A percentile compares a stretch with the other conserved stretches of the same genome.
These are phyloP conservation scores for Vigna nakashimae DNA, from an alignment of 306 rosid genomes.

Conservation along the genomic window DNA sequence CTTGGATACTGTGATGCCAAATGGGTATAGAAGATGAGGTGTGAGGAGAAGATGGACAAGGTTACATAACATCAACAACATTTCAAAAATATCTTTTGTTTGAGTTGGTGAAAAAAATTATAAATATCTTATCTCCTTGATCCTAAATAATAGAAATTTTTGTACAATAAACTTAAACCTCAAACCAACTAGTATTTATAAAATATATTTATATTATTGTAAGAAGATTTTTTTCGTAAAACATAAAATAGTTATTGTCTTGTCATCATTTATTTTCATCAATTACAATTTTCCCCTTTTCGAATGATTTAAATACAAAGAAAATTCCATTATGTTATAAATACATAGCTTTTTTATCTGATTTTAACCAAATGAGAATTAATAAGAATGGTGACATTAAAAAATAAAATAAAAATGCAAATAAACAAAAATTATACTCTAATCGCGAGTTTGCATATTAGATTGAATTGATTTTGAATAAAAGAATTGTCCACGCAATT, in stretches of 20 bases:
- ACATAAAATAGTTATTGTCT: too few species aligned
- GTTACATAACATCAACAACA: background rate
- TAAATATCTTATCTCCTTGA: background rate
- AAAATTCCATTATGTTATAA: too few species aligned
- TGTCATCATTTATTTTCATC: too few species aligned
- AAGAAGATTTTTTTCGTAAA: background rate
- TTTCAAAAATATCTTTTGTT: background rate
- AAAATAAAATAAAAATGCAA: too few species aligned
- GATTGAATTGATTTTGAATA: too few species aligned
- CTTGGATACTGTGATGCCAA: conserved; percentile 10
- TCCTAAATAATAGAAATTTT: background rate
- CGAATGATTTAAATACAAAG: too few species aligned
- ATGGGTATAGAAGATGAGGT: conserved; percentile 2
- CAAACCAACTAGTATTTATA: background rate
- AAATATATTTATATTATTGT: background rate
- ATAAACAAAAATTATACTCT: too few species aligned
- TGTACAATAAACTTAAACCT: background rate
- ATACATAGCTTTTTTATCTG: too few species aligned
- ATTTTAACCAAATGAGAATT: too few species aligned
- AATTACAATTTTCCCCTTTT: background rate
- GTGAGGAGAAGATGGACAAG: background rate
- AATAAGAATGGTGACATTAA: too few species aligned
- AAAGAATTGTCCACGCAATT: too few species aligned
- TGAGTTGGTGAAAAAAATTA: background rate
- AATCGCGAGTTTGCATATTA: too few species aligned